These are phyloP conservation scores for Medicago arabica DNA, from an alignment of 306 rosid species.

Conservation along the genomic window DNA sequence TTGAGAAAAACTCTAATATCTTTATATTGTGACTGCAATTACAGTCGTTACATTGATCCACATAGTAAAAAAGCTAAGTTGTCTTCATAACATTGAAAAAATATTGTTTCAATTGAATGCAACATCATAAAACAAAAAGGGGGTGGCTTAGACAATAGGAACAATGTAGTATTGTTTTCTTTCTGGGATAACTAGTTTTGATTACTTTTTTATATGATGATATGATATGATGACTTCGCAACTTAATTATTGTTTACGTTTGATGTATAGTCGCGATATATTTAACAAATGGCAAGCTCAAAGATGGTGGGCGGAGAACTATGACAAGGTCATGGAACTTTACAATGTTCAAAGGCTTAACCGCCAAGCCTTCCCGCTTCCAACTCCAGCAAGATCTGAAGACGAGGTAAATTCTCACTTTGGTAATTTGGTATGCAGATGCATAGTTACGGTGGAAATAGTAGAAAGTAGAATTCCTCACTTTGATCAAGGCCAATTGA, in stretches of 20 bases:
- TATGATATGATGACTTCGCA: slow-evolving; percentile 4
- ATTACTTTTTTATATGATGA: not conserved
- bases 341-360: slow-evolving; percentile 63
- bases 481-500: not conserved
- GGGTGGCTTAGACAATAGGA: not conserved
- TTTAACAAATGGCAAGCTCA: slow-evolving; percentile 75
- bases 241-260: slow-evolving; percentile 27
- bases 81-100: not conserved
- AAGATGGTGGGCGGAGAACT: slow-evolving; percentile 70
- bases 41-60: slow-evolving; percentile 1
- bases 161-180: not conserved
- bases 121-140: not conserved
- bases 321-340: slow-evolving; percentile 67
- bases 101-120: not conserved
- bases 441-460: not conserved
- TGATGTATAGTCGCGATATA: slow-evolving; percentile 54
- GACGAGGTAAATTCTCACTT: slow-evolving; percentile 58
- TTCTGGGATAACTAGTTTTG: not conserved
- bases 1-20: not conserved
- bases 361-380: slow-evolving; percentile 64
- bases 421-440: not conserved
- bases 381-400: slow-evolving; percentile 66
- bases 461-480: not conserved
- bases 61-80: not conserved
- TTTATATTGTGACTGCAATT: not conserved